These are phyloP conservation scores for Xylaria longipes DNA, from an alignment of 495 filamentous ascomycete species.

Conservation along the genomic window DNA sequence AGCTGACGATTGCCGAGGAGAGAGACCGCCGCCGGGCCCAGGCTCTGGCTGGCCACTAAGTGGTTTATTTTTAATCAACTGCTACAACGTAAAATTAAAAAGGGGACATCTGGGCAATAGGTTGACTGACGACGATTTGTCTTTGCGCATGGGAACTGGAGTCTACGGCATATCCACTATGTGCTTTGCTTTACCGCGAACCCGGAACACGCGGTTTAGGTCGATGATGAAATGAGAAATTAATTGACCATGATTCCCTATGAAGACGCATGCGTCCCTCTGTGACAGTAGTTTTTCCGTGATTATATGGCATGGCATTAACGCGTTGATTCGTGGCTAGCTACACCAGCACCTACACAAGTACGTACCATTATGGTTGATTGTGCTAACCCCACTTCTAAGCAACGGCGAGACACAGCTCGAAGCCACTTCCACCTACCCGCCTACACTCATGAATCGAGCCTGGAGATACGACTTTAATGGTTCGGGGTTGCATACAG, in stretches of 20 bases:
- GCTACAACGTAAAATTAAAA: conserved; percentile 29
- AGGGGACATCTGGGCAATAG: conserved; percentile 37
- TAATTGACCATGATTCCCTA: conserved; percentile 42
- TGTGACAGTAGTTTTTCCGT: background rate
- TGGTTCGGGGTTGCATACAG: background rate
- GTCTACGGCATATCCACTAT: conserved; percentile 46
- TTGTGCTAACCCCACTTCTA: background rate
- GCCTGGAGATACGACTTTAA: background rate
- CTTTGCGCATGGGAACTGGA: conserved; percentile 44
- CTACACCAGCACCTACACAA: background rate
- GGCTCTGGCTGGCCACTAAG: conserved; percentile 68
- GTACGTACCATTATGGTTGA: background rate
- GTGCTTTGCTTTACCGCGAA: conserved; percentile 34
- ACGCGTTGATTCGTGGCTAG: background rate
- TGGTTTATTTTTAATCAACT: conserved; percentile 18
- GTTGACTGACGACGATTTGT: conserved; percentile 34
- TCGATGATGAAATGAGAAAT: conserved; percentile 46
- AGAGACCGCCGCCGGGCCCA: conserved; percentile 90
- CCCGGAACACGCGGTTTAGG: conserved; percentile 38
- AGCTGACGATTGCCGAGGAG: conserved; percentile 98
- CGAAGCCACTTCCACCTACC: background rate
- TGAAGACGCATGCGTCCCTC: background rate
- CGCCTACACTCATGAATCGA: background rate
- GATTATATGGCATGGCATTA: background rate
- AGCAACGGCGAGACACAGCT: background rate